Base-by-base conservation (phyloP, 164 flowering plant species). In the Vitis rotundifolia region DNA sequence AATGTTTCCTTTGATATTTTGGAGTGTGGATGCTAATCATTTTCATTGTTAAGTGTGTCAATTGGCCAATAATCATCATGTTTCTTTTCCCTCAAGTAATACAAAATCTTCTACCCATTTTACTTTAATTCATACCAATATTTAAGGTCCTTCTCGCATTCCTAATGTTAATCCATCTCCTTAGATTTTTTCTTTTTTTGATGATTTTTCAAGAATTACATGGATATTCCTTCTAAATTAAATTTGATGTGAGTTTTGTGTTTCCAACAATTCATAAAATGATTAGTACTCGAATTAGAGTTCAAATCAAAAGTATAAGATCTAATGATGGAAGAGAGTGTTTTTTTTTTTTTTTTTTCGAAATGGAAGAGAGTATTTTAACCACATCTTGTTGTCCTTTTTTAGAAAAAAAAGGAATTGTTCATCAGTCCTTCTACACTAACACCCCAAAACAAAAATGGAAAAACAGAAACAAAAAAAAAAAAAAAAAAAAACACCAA, bases 1-100 rank as follows among this genome's bases (percentile, higher is more conserved):
- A 12, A 37, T 61, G 49, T 37, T 61, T 14, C 50, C 64, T 47
- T 61, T 5, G 3, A 9, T 58, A 18, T 58, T 58, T 58, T 1
- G 26, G 64, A n/a, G 64, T 61, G 37, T 37, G 19, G 64, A 61
- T 47, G 29, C 14, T n/a, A 61, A 12, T 61, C 13, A 44, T 44
- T 37, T 61, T 61, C 64, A 61, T 6, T 61, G 64, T 61, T 48
- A 61, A 2, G 64, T 61, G 49, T 61, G 64, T 61, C 49, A 61
- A 47, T 61, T 61, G 19, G 50, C 51, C 50, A 61, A 61, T 31
- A 48, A 61, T 61, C 49, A 37, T 28, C 22, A 19, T 61, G 64
- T 11, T 26, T 13, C 14, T 60, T 60, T 60, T 60, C 48, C 63
- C 29, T 26, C 9, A 12, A 60, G 63, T 31, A 29, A 28, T 60